Conservation (phyloP, 768 basidiomycete species). For the Agaricus sinodeliciosus region DNA sequence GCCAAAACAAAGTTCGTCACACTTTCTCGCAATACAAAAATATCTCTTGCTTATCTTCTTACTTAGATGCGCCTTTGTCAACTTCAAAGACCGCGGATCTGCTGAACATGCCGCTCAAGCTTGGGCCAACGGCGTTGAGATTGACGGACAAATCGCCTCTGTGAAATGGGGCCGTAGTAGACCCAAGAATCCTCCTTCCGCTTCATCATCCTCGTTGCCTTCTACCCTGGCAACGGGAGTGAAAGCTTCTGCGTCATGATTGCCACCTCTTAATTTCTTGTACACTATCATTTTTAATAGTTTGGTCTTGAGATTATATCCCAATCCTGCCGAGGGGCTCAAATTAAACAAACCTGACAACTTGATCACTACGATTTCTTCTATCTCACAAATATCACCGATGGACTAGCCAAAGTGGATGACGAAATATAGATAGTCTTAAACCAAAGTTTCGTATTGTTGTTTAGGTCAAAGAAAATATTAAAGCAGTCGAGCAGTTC, state of each 20-base stretch:
- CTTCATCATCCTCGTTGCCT: conserved; percentile 10
- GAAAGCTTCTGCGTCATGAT: conserved; percentile 17
- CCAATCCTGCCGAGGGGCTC: background rate
- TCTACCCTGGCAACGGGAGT: conserved; percentile 14
- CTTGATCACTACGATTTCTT: no score
- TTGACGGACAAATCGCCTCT: conserved; percentile 65
- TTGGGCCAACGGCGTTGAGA: conserved; percentile 87
- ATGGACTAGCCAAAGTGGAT: no score
- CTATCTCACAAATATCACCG: no score
- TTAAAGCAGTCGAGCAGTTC: no score
- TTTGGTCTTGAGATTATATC: background rate
- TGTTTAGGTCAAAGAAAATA: no score
- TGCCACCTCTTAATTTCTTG: background rate
- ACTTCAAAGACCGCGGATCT: conserved; percentile 76
- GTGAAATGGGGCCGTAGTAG: conserved; percentile 89
- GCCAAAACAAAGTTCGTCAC: conserved; percentile 62
- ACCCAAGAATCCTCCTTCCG: conserved; percentile 28
- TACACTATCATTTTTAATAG: background rate
- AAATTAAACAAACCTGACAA: no score
- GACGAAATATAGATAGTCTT: no score
- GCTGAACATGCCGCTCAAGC: conserved; percentile 87
- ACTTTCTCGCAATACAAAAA: background rate
- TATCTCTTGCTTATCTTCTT: background rate
- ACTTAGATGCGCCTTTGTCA: conserved; percentile 86
- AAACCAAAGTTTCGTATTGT: no score